These are phyloP conservation scores for Penicillium goetzii DNA, from an alignment of 495 filamentous ascomycete genomes.

Conservation along the genomic window DNA sequence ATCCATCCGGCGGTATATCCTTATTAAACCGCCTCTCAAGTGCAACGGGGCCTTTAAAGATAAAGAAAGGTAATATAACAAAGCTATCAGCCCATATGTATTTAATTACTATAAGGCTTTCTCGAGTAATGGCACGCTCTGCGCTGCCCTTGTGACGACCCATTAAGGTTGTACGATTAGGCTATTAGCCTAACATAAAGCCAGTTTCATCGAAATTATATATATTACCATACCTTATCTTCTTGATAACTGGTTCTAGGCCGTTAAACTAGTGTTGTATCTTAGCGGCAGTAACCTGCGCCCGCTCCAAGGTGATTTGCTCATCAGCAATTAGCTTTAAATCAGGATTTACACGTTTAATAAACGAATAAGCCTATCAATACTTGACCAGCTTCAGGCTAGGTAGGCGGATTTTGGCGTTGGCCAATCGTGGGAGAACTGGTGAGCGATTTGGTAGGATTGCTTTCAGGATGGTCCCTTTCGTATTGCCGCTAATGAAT, in stretches of 20 bases:
- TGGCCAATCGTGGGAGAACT: not conserved
- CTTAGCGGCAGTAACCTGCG: not conserved
- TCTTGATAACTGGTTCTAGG: not conserved
- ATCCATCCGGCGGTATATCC: too few relatives aligned
- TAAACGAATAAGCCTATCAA: not conserved
- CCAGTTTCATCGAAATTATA: constrained; percentile 11
- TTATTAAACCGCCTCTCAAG: constrained; percentile 6
- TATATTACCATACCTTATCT: constrained; percentile 4
- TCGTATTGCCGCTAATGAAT: not conserved
- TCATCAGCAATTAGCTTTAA: not conserved
- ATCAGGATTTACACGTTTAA: not conserved
- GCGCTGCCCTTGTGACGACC: not conserved
- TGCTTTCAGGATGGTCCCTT: not conserved
- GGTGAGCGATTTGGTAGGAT: not conserved
- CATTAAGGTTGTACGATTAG: not conserved
- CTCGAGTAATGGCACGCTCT: not conserved
- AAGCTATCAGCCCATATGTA: not conserved
- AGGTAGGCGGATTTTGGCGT: not conserved
- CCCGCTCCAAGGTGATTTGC: not conserved
- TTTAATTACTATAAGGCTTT: not conserved
- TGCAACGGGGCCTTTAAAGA: not conserved
- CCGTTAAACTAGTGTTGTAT: not conserved
- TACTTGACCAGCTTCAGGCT: not conserved
- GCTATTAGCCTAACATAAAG: constrained; percentile 1
- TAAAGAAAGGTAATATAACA: not conserved